Evolutionary conservation across 116 monocot genomes (phyloP), one percentile per base, ranked within the genome.

Genomic region (Phalaenopsis hybrid): DNA sequence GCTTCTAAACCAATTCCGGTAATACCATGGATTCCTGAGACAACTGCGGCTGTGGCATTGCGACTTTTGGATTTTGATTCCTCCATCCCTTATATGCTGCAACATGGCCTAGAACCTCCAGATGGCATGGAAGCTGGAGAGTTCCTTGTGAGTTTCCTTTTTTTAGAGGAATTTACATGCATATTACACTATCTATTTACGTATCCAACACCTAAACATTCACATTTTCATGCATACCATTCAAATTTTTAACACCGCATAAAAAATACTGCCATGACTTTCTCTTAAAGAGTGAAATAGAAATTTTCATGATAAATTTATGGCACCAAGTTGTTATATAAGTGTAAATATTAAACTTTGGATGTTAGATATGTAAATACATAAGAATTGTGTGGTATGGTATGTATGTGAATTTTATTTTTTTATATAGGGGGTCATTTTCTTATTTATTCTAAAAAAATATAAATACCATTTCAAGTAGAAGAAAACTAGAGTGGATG

Each of bases 11-110:
- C 79, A 17, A 74, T 82, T 52, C 57, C 73, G 58, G 83, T 83
- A 48, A 70, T 90, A 78, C 85, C 90, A 59, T 90, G 85, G 83
- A 80, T 90, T 70, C 87, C 90, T 34, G 81, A 81, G 25, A 90
- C 83, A 31, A 44, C 44, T 8, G 81, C 90, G 18, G 90, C 90
- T 76, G 90, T 90, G 48, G 87, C 85, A 12, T 83, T 90, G 51
- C 83, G 90, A 81, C 49, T 90, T 10, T 79, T 85, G 23, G 87
- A 87, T 78, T 44, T 90, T 69, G 90, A 87, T 83, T 69, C 85
- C 8, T 85, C 87, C 37, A 81, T 90, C 28, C 83, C 85, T 76
- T 90, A 90, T 63, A 83, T 81, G 49, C 69, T 81, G 41, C 74
- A 79, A 41, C 85, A 83, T 33, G 87, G 85, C 50, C 20, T 63